Evolutionary conservation across 192 early-diverging fungal species (phyloP).

Genomic region (Haplosporangium gracile): DNA sequence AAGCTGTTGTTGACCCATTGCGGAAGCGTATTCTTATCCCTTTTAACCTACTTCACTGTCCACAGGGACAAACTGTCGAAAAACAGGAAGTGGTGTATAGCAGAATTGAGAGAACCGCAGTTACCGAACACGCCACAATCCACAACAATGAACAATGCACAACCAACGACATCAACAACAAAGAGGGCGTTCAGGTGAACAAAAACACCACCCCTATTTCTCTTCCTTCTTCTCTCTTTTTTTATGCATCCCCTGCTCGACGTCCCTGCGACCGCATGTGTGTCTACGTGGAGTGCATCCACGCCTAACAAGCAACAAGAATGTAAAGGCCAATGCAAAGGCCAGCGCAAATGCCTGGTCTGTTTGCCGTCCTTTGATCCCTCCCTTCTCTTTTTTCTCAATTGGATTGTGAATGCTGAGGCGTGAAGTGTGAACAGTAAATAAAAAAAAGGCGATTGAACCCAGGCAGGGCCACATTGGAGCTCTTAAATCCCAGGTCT

Average conservation of each 20-base stretch:
- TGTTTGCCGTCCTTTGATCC: not conserved
- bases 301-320: not conserved
- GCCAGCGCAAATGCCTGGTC: not conserved
- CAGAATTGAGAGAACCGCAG: not conserved
- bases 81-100: not conserved
- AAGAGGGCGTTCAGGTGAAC: not conserved
- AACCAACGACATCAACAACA: not conserved
- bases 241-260: not conserved
- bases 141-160: not conserved
- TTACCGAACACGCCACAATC: not conserved
- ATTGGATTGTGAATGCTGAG: no score
- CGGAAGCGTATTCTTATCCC: not conserved
- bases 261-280: not conserved
- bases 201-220: not conserved
- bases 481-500: not conserved
- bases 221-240: not conserved
- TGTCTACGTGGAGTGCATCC: not conserved
- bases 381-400: no score
- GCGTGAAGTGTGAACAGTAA: no score
- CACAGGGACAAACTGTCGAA: conserved; percentile 3
- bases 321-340: not conserved
- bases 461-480: no score
- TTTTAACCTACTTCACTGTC: not conserved
- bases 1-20: not conserved
- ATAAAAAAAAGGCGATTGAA: no score